Conservation (phyloP, 2,329 filamentous ascomycete species). For the Pseudogymnoascus sp. region DNA sequence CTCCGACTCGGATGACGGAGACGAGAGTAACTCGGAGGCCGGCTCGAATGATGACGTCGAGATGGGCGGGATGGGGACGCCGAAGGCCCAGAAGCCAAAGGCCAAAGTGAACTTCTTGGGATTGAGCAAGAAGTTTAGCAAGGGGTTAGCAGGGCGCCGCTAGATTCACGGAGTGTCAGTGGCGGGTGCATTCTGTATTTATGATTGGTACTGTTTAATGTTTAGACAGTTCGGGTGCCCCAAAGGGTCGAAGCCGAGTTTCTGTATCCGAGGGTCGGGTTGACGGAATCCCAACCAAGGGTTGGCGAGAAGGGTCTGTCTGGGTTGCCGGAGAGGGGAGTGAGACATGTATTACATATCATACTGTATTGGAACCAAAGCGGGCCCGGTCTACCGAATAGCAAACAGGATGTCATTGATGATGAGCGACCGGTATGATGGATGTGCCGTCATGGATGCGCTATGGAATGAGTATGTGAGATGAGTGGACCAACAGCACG, state of each 20-base stretch:
- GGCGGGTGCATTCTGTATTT: background rate
- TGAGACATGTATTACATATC: conserved; percentile 8
- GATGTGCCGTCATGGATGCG: conserved; percentile 3
- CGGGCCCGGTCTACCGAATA: background rate
- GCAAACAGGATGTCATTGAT: background rate
- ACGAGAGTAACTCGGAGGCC: background rate
- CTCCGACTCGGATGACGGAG: conserved; percentile 1
- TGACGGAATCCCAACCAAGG: background rate
- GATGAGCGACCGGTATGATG: conserved; percentile 1
- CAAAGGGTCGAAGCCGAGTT: background rate
- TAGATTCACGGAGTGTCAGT: background rate
- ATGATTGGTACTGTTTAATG: background rate
- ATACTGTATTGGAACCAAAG: background rate
- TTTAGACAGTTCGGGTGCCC: background rate
- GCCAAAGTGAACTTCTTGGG: conserved; percentile 1
- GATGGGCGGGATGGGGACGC: background rate
- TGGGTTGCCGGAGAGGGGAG: conserved; percentile 3
- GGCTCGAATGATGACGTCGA: background rate
- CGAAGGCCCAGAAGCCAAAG: conserved; percentile 1
- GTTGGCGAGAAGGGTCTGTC: background rate
- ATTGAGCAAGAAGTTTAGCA: conserved; percentile 4
- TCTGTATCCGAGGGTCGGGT: background rate
- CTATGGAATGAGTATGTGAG: background rate
- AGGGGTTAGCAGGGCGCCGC: background rate
- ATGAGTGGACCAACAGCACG: background rate